Evolutionary conservation across 225 moss, liverwort and hornwort species (phyloP).

Genomic region (Bryum argenteum): DNA sequence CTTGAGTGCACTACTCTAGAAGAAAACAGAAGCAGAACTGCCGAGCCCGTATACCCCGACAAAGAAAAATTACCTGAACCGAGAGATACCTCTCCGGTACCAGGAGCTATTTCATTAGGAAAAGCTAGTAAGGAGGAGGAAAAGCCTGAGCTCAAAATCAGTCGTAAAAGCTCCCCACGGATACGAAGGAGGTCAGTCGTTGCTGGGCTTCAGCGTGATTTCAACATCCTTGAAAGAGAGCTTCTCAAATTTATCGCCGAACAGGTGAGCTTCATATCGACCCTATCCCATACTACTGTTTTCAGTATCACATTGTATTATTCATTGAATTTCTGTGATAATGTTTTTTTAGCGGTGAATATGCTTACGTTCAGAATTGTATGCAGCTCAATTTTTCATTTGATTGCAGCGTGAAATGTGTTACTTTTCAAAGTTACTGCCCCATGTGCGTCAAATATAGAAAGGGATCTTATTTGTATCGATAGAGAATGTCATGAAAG

Average conservation of each 20-base stretch:
- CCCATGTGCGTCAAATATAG: neutral
- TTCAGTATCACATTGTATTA: slow-evolving; percentile 19
- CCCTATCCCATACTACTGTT: neutral
- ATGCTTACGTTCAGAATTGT: too few species aligned
- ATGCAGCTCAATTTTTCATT: too few species aligned
- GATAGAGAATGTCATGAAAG: neutral
- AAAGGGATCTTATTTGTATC: neutral
- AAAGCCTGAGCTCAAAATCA: slow-evolving; percentile 13
- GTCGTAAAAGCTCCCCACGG: slow-evolving; percentile 30
- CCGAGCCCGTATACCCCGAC: slow-evolving; percentile 12
- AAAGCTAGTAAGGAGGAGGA: slow-evolving; percentile 23
- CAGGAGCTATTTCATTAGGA: slow-evolving; percentile 16
- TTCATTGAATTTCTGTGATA: too few species aligned
- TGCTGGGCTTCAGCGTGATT: slow-evolving; percentile 82
- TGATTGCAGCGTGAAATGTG: neutral
- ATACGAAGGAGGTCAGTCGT: slow-evolving; percentile 53
- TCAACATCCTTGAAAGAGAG: slow-evolving; percentile 72
- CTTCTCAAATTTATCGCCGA: slow-evolving; percentile 68
- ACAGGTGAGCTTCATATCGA: slow-evolving; percentile 35
- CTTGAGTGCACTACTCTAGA: slow-evolving; percentile 35
- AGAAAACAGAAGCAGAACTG: slow-evolving; percentile 14
- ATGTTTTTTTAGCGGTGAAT: neutral
- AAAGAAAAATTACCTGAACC: slow-evolving; percentile 16
- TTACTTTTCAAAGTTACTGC: too few species aligned
- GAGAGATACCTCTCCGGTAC: slow-evolving; percentile 6